These are phyloP conservation scores for Mucor lusitanicus DNA, from an alignment of 371 early-diverging fungal genomes.

Conservation along the genomic window DNA sequence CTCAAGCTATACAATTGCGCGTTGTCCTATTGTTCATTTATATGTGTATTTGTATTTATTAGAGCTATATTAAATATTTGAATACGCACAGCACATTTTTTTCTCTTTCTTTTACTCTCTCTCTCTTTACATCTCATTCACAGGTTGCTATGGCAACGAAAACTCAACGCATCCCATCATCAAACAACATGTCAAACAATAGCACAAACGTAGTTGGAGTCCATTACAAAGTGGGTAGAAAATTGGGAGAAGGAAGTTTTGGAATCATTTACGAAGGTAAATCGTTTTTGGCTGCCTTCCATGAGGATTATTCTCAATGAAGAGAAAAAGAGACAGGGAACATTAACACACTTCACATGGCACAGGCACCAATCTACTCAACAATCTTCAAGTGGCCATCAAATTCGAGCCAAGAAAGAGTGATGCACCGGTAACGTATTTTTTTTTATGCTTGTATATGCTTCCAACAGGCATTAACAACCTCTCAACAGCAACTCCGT, in stretches of 20 bases:
- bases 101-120: neutral
- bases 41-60: neutral
- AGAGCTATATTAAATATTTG: neutral
- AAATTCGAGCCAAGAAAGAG: slow-evolving; percentile 93
- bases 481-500: slow-evolving; percentile 62
- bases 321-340: neutral
- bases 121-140: neutral
- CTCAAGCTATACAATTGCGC: neutral
- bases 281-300: neutral
- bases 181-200: slow-evolving; percentile 9
- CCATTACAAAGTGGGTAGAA: slow-evolving; percentile 89
- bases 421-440: slow-evolving; percentile 78
- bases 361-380: slow-evolving; percentile 71
- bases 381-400: slow-evolving; percentile 85
- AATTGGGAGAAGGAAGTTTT: slow-evolving; percentile 94
- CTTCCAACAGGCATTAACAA: neutral
- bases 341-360: neutral
- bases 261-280: slow-evolving; percentile 95
- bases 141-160: neutral
- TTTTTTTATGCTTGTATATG: neutral
- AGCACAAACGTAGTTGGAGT: slow-evolving; percentile 76
- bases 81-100: neutral
- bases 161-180: neutral
- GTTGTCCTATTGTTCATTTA: neutral
- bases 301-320: neutral